phyloP scores from a whole-genome alignment of 2,329 filamentous ascomycete genomes.

The Paraconiothyrium sp. region DNA sequence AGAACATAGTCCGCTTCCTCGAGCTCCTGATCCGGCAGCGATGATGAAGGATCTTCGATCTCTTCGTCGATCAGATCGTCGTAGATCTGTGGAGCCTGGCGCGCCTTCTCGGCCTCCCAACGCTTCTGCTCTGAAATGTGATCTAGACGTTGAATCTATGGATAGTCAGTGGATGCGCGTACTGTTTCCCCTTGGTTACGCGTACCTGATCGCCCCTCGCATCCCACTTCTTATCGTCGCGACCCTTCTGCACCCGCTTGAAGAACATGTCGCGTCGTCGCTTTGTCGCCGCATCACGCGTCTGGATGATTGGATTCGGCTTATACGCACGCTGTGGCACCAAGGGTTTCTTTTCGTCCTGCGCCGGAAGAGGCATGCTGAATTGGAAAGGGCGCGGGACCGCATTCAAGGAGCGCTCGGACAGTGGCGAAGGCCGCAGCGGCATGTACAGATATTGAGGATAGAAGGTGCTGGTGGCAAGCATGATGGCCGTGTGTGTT shows the following conservation, averaged over 20 bases:
- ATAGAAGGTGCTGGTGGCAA: constrained; percentile 38
- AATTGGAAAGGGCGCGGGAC: constrained; percentile 37
- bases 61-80: constrained; percentile 39
- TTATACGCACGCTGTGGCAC: constrained; percentile 58
- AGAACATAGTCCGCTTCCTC: constrained; percentile 52
- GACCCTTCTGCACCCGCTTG: constrained; percentile 60
- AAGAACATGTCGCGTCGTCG: constrained; percentile 74
- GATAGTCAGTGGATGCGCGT: not conserved
- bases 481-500: constrained; percentile 31
- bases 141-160: constrained; percentile 59
- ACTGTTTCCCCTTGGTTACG: not conserved
- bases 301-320: constrained; percentile 70
- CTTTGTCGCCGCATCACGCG: constrained; percentile 69
- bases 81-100: constrained; percentile 48
- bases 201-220: constrained; percentile 58
- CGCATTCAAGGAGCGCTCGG: constrained; percentile 54
- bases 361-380: constrained; percentile 35
- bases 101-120: constrained; percentile 57
- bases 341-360: constrained; percentile 28
- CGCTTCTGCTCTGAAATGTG: constrained; percentile 54
- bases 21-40: constrained; percentile 30
- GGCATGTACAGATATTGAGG: constrained; percentile 43
- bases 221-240: constrained; percentile 59
- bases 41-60: constrained; percentile 23
- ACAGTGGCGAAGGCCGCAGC: constrained; percentile 55